Conservation (phyloP, 352 stramenopile genomes). For the Phytophthora constricta region DNA sequence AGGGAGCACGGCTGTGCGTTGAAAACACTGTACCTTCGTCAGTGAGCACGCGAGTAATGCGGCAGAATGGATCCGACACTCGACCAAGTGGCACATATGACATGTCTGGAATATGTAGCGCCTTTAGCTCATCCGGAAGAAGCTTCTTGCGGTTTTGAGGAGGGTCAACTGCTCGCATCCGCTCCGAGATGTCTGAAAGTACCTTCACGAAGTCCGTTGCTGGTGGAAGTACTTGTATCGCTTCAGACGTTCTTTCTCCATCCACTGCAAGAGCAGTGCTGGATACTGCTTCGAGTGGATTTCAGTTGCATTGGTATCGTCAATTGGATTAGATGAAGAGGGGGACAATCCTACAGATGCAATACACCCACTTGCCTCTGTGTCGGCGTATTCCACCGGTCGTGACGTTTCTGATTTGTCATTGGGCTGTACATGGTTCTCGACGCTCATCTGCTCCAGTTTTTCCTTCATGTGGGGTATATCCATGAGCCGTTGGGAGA, state of each 20-base stretch:
- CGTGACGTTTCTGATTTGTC: slow-evolving; percentile 16
- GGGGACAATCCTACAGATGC: slow-evolving; percentile 7
- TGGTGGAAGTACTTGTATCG: slow-evolving; percentile 85
- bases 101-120: slow-evolving; percentile 66
- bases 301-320: not conserved
- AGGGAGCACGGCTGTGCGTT: slow-evolving; percentile 77
- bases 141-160: slow-evolving; percentile 71
- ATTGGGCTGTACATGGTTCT: slow-evolving; percentile 5
- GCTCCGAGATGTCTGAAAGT: slow-evolving; percentile 75
- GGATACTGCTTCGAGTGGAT: slow-evolving; percentile 30
- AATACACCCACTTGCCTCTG: not conserved
- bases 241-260: slow-evolving; percentile 81
- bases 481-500: slow-evolving; percentile 54
- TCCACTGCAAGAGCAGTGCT: slow-evolving; percentile 75
- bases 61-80: slow-evolving; percentile 72
- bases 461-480: slow-evolving; percentile 68
- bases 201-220: slow-evolving; percentile 79
- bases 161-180: slow-evolving; percentile 70
- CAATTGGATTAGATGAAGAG: not conserved
- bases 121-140: slow-evolving; percentile 51
- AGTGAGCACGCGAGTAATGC: slow-evolving; percentile 67
- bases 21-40: slow-evolving; percentile 85
- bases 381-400: slow-evolving; percentile 8
- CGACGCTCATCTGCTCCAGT: slow-evolving; percentile 39
- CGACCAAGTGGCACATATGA: slow-evolving; percentile 78